Evolutionary conservation across 148 eudicot species (phyloP), one percentile per base, ranked within the genome.

Genomic region (Simmondsia chinensis): DNA sequence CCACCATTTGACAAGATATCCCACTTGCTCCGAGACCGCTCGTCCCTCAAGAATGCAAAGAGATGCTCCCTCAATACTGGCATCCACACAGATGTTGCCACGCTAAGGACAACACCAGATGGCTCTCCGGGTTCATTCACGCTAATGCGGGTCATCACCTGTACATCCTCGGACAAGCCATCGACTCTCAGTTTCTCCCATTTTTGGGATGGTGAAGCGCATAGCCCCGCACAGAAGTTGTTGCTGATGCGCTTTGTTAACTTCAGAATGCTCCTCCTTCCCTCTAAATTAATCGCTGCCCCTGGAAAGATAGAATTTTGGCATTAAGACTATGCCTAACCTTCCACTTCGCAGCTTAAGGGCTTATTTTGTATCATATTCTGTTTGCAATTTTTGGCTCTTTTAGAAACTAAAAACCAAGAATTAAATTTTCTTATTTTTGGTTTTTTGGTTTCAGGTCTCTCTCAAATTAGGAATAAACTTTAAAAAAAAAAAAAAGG

Each of bases 11-110:
- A 66, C 19, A 73, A 64, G 17, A 77, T 63, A 55, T 73, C 79
- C 84, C 84, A 77, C 58, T 66, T 63, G 23, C 65, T 65, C 6
- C 84, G 52, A n/a, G 52, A 32, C 21, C 57, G 57, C 36, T 69
- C 79, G 57, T 77, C 66, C 12, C 55, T 26, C 0, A 77, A 61
- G 54, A 73, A 77, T 30, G 60, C 63, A 27, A 69, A 77, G 20
- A 77, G 47, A 29, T 50, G 46, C 24, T 66, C 62, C 52, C 79
- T 73, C 7, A 63, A 46, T 9, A 73, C 44, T 1, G 79, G 76
- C n/a, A 77, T 33, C 76, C 76, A 73, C 21, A 73, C 65, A 6
- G 84, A 73, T 1, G 76, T 73, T 43, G 79, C 71, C 28, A 74
- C 76, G 12, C 74, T 66, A 20, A 77, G 15, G 45, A 73, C 79